Base-by-base conservation (phyloP, 495 filamentous ascomycete species). In the Aspergillus hancockii region DNA sequence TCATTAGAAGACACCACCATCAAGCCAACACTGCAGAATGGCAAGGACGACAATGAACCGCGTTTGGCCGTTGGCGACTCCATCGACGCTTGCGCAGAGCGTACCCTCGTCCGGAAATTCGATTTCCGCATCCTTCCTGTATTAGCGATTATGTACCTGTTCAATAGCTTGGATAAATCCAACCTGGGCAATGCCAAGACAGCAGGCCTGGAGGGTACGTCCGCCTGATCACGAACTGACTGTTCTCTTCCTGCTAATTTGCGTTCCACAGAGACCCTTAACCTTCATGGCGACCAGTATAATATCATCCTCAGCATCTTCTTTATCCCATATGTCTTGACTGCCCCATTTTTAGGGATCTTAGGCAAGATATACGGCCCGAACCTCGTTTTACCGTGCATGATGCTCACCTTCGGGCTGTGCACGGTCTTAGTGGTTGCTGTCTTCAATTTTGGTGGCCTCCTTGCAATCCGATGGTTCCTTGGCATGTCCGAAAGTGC, bases 291-390 rank as follows among this genome's bases (percentile, higher is more conserved):
- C 4, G 81, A 83, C 46, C 83, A 90, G 57, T 90, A 90, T 69
- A 90, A 90, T 64, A 81, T 83, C 18, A 79, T 90, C 16, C 71
- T 90, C 31, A 80, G 78, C 23, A 85, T 90, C 57, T 91, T 91
- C 75, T 90, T 88, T 71, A 75, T 90, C 14, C 88, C 88, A 9
- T 90, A 87, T 63, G 86, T 90, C 52, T 59, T 90, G 23, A 85
- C 79, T 49, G 86, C 83, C 3, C 86, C 84, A 3, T 81, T 81
- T 1, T 55, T 89, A 45, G 84, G 79, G 12, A 85, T 91, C 71
- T 60, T 88, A 3, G 85, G 84, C 28, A 89, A 90, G 73, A 87
- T 81, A 60, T 85, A 78, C 57, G 85, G 85, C 3, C 84, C 85
- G 0, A 74, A 80, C 52, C 75, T 77, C 3, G 82, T 87, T 21